Base-by-base conservation (phyloP, 768 basidiomycete species). In the Mycena capillaripes region DNA sequence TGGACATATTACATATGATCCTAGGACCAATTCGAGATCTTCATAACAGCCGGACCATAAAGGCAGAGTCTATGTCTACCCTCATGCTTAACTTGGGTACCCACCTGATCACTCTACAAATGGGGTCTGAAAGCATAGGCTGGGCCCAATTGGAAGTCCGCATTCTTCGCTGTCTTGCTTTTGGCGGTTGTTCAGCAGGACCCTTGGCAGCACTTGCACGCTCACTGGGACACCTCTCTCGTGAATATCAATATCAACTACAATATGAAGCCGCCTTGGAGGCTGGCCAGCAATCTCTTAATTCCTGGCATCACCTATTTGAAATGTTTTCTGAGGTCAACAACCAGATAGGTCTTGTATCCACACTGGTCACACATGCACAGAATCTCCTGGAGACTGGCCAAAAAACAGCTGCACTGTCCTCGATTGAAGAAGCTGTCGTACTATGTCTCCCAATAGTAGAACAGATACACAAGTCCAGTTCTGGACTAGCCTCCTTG, bases 261-360 rank as follows among this genome's bases (percentile, higher is more conserved):
- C 68, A 21, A 38, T 34, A 52, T 21, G 38, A 61, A 10, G 27
- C 36, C 23, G 68, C 68, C 6, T n/a, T 69, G 30, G 38, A 66
- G 19, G 64, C 70, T 23, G 66, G 55, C 57, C 29, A 66, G 25
- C 56, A 71, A 23, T 48, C 70, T 4, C 27, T 71, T 52, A 46
- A 30, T 16, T 8, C 40, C 27, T 66, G 52, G 52, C 23, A 19
- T 53, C 52, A 53, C 17, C 29, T 53, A 30, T 53, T 32, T 4
- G 44, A 27, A 14, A 23, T 30, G 36, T 19, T 71, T 0, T 14
- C 57, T 16, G 70, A 53, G 34, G 34, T 8, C 10, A 7, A 21
- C 25, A n/a, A 38, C 21, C 21, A 34, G 11, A 8, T 21, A 5
- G 27, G 29, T 1, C 29, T 25, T 30, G 4, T 53, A 10, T 6